Evolutionary conservation across 352 stramenopile species (phyloP).

Genomic region (Phytopythium litorale): DNA sequence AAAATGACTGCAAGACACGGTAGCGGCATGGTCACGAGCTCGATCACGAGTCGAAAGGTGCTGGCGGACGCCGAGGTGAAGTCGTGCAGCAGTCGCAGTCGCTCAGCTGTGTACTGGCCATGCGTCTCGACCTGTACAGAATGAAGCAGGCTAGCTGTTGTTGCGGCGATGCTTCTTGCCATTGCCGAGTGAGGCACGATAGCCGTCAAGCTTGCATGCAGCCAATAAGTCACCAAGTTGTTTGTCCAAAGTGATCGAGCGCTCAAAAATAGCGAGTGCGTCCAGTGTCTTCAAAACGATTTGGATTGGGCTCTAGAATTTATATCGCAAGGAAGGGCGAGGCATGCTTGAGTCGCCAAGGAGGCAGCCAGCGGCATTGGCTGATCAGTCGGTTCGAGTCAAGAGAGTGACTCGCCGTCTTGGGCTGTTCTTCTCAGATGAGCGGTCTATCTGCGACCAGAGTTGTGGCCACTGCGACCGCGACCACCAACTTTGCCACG

Average conservation of each 20-base stretch:
- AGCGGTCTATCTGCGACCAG: constrained; percentile 1
- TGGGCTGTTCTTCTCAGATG: neutral
- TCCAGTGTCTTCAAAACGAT: too few species aligned
- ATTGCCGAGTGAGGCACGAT: constrained; percentile 20
- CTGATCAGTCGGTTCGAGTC: neutral
- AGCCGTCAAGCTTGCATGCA: constrained; percentile 21
- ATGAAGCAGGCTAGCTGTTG: neutral
- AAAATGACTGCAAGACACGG: neutral
- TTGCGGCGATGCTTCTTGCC: neutral
- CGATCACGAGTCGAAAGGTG: neutral
- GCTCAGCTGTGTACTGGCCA: neutral
- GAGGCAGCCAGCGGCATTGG: neutral
- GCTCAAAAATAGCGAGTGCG: neutral
- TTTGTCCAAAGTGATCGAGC: neutral
- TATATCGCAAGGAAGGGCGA: too few species aligned
- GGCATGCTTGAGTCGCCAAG: neutral
- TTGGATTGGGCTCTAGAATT: too few species aligned
- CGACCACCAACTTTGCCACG: constrained; percentile 6
- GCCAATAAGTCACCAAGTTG: too few species aligned
- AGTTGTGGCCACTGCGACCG: constrained; percentile 5
- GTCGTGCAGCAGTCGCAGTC: neutral
- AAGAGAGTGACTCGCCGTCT: neutral
- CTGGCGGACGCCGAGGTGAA: neutral
- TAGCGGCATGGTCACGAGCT: neutral
- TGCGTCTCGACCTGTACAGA: neutral